These are phyloP conservation scores for Agaricus subrufescens DNA, from an alignment of 768 basidiomycete genomes.

Conservation along the genomic window DNA sequence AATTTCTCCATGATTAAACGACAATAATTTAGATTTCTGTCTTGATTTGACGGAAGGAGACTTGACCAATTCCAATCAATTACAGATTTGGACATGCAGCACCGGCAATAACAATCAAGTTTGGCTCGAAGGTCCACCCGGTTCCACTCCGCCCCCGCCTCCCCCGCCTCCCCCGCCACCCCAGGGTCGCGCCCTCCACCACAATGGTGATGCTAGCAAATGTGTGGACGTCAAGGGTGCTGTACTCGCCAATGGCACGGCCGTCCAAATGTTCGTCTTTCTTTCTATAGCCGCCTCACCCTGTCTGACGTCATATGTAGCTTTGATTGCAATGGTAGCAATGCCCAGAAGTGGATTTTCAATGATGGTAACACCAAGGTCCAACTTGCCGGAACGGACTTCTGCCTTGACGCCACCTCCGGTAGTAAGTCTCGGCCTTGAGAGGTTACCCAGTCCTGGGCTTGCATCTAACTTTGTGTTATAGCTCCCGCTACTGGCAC, in stretches of 20 bases:
- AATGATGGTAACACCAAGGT: slow-evolving; percentile 13
- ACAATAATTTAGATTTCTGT: slow-evolving; percentile 7
- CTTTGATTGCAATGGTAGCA: background rate
- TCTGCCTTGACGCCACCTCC: slow-evolving; percentile 19
- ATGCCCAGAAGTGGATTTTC: too few species aligned
- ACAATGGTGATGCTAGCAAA: too few species aligned
- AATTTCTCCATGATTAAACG: too few species aligned
- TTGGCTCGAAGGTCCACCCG: too few species aligned
- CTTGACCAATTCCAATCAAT: slow-evolving; percentile 7
- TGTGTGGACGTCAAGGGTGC: too few species aligned
- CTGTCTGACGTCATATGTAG: background rate
- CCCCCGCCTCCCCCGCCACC: too few species aligned
- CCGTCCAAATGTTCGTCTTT: too few species aligned
- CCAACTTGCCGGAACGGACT: slow-evolving; percentile 16
- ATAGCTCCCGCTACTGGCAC: slow-evolving; percentile 17
- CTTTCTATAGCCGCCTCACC: too few species aligned
- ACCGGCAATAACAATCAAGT: too few species aligned
- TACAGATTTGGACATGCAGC: slow-evolving; percentile 12
- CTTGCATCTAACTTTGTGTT: background rate
- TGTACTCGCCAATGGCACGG: too few species aligned
- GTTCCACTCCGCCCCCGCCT: too few species aligned
- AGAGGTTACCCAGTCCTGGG: background rate
- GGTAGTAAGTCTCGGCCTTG: background rate
- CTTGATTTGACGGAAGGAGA: slow-evolving; percentile 13
- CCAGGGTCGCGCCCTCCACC: too few species aligned